Evolutionary conservation across 148 eudicot species (phyloP), one percentile per base, ranked within the genome.

Genomic region (Heliosperma pusillum): DNA sequence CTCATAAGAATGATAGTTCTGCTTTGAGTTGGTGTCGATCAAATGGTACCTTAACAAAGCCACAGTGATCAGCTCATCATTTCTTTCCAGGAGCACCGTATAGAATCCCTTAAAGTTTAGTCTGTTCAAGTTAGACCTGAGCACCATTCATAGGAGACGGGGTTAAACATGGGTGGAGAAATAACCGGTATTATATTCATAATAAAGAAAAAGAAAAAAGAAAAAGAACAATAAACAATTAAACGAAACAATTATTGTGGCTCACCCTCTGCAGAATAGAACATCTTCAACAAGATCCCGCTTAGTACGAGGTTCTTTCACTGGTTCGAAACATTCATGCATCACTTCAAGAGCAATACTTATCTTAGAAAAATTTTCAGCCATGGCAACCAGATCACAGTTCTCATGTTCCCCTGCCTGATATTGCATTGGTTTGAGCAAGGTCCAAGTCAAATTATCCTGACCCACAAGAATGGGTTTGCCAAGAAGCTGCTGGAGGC

Each of bases 251-350:
- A 59, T 76, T 16, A 19, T 17, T 33, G 13, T 13, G 69, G 30
- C 87, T 86, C 75, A 92, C 98, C 87, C 67, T 83, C 88, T 86
- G 74, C 89, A 74, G 67, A 95, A 92, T 26, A 95, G 86, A 72
- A 95, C 91, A 80, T 92, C 97, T 78, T 95, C 93, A 73, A 90
- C 88, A 73, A 95, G 84, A 86, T 95, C 98, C 47, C 86, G 83
- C 77, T 70, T 78, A 12, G 91, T 89, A 44, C 81, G 83, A 86
- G 89, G 84, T 70, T 93, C 98, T 79, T 88, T 88, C 62, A 95
- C 85, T 57, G 98, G 96, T 65, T 90, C 96, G 76, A 95, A 95
- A 77, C 97, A 95, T 70, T 95, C 98, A 61, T 92, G 96, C 92
- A 95, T 91, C 77, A 95, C 96, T 77, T 83, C 83, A 12, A 90